Evolutionary conservation across 164 flowering plant genomes (phyloP).

Genomic region (Kingdonia uniflora): DNA sequence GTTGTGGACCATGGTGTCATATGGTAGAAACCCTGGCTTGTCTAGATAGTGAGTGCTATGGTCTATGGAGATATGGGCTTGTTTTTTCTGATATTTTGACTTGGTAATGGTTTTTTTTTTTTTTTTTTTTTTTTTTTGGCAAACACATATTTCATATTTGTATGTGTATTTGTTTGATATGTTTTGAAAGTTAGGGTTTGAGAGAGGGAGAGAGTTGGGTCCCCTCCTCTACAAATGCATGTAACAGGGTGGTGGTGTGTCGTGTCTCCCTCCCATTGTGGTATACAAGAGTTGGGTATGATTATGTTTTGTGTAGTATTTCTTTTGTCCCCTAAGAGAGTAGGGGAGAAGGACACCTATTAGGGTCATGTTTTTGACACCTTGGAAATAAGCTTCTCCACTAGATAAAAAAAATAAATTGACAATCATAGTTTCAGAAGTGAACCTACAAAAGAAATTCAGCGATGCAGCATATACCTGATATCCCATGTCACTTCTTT

Average conservation of each 20-base stretch:
- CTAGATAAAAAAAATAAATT: too few species aligned
- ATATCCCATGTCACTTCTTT: too few species aligned
- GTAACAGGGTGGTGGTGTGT: conserved; percentile 34
- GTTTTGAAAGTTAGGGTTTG: conserved; percentile 14
- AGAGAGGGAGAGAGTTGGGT: conserved; percentile 9
- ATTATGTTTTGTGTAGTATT: conserved; percentile 33
- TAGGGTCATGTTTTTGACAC: conserved; percentile 9
- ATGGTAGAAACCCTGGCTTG: conserved; percentile 24
- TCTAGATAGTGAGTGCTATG: conserved; percentile 34
- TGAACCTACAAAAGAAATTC: too few species aligned
- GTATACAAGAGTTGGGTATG: conserved; percentile 23
- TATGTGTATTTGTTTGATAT: conserved; percentile 8
- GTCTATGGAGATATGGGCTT: conserved; percentile 8
- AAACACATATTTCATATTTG: too few species aligned
- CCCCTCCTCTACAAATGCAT: conserved; percentile 25
- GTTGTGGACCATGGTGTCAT: conserved; percentile 28
- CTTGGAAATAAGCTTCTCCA: too few species aligned
- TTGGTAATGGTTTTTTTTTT: conserved; percentile 1
- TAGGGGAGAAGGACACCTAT: conserved; percentile 1
- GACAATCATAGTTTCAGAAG: too few species aligned
- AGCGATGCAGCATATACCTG: too few species aligned
- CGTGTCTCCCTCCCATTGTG: conserved; percentile 30
- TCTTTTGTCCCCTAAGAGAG: conserved; percentile 21
- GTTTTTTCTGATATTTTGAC: conserved; percentile 5
- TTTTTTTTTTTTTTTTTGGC: conserved; percentile 8